These are phyloP conservation scores for Begonia masoniana DNA, from an alignment of 306 rosid species.

Conservation along the genomic window DNA sequence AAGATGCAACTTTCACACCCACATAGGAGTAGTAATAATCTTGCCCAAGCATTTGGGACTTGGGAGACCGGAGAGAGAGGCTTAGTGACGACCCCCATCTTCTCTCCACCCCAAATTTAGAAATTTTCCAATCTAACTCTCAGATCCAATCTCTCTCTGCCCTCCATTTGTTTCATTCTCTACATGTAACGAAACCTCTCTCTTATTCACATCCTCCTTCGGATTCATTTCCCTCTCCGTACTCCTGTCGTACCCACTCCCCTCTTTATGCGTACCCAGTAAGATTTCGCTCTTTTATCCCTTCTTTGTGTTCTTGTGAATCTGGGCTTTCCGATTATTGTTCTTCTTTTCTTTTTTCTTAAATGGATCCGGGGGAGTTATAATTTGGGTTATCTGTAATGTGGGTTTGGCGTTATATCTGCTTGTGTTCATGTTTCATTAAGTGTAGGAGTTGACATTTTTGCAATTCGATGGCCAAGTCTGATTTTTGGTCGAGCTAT, in stretches of 20 bases:
- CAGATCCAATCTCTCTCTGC: conserved; percentile 1
- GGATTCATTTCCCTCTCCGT: neutral
- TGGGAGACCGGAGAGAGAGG: neutral
- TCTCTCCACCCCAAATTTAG: neutral
- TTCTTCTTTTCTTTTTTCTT: neutral
- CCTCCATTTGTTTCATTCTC: neutral
- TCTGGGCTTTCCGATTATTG: neutral
- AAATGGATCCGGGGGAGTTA: no score
- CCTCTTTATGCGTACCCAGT: neutral
- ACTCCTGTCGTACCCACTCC: neutral
- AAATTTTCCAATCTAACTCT: neutral
- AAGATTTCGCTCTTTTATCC: neutral
- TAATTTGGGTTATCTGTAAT: neutral
- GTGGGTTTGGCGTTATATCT: neutral
- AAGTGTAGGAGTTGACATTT: neutral
- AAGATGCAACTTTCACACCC: no score
- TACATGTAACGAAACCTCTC: neutral
- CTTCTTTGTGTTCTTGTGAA: neutral
- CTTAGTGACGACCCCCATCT: neutral
- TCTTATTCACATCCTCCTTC: neutral
- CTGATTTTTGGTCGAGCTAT: no score
- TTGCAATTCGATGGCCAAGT: no score
- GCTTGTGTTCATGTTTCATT: neutral
- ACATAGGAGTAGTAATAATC: no score
- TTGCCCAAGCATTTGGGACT: no score